Evolutionary conservation across 1,139 yeast species (phyloP), one percentile per base, ranked within the genome.

Genomic region (Saccharomyces hybrid): DNA sequence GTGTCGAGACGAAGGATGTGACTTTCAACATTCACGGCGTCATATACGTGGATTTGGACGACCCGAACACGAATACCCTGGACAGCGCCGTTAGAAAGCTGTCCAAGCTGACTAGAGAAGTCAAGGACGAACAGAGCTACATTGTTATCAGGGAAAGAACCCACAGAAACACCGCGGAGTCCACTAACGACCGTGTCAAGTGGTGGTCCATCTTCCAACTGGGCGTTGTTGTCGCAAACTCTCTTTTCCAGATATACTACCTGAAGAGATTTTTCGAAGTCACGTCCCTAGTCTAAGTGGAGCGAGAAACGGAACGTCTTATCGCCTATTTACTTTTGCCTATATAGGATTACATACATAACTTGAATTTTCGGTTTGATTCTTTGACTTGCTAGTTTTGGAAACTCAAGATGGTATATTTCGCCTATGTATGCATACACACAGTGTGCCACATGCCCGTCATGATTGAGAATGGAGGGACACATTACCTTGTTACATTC

Each of bases 181-280:
- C 96, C 29, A 93, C 99, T 52, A 93, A 93, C 73, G 85, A 95
- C 55, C 84, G 99, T 69, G 98, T 93, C 65, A 93, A 93, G 74
- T 93, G 95, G 90, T 93, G 99, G 99, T 88, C 96, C 29, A 79
- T 88, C 44, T 87, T 91, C 79, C 99, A 93, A 75, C 77, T 93
- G 60, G 66, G 85, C 55, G 91, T 93, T 57, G 97, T 93, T 51
- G 86, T 85, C 47, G 82, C 80, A 59, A 93, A 90, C 77, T 88
- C 96, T 31, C 64, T 91, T 54, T 93, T 93, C 82, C 99, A 93
- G 73, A 90, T 93, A 61, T 88, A 87, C 75, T 93, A 90, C 75
- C 80, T 93, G 74, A 89, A 87, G 75, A 82, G 98, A 65, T 93
- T 93, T 75, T 93, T 93, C 69, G 99, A 93, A 74, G 98, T 93